Evolutionary conservation across 208 protist genomes (phyloP).

Genomic region (Trichomonas vaginalis): DNA sequence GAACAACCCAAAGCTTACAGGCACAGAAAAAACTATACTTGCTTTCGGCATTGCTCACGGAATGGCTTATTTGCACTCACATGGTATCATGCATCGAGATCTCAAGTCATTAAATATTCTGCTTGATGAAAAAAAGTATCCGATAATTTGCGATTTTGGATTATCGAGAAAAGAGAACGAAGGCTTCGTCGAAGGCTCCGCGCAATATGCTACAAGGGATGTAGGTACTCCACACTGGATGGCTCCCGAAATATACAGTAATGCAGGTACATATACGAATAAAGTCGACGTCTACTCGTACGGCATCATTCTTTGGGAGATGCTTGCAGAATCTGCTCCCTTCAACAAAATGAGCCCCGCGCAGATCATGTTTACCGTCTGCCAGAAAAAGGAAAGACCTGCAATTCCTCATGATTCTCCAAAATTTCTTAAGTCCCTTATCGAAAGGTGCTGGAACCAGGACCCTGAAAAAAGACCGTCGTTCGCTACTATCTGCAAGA

Average conservation of each 20-base stretch:
- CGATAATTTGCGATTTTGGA: neutral
- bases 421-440: neutral
- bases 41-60: neutral
- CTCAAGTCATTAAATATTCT: neutral
- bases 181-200: neutral
- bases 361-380: neutral
- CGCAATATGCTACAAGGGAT: neutral
- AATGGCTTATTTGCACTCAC: neutral
- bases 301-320: neutral
- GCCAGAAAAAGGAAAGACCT: neutral
- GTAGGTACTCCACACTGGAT: constrained; percentile 4
- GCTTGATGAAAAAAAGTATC: neutral
- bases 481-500: neutral
- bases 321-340: neutral
- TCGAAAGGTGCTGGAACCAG: neutral
- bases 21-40: neutral
- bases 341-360: neutral
- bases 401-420: neutral
- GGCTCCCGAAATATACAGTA: neutral
- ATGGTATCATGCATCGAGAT: neutral
- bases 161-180: neutral
- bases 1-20: neutral
- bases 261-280: neutral
- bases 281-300: constrained; percentile 11
- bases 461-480: neutral